Evolutionary conservation across 352 stramenopile species (phyloP), one percentile per base, ranked within the genome.

Genomic region (Phytophthora palmivora): DNA sequence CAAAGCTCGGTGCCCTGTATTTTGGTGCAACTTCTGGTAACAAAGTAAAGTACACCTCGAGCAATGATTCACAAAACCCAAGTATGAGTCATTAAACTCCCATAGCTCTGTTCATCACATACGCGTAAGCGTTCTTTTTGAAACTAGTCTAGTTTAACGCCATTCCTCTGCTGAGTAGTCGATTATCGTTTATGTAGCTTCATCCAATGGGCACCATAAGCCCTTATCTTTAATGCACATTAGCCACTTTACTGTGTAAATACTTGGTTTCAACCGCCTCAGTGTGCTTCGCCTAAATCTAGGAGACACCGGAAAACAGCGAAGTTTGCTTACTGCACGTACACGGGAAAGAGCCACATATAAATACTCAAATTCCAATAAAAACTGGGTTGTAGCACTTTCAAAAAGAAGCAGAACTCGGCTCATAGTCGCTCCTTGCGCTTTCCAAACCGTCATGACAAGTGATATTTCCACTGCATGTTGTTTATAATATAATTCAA

Each of bases 401-500:
- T 47, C 19, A 12, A 49, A 22, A 37, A 36, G 16, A 6, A 49
- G 42, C n/a, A 49, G 14, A 36, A 36, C 42, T 4, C 42, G 33
- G 12, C 16, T 16, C 22, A 49, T 14, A 5, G 22, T 49, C 6
- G 22, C 22, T 18, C 42, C 21, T 49, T 53, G 46, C 1, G 28
- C 28, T 43, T 53, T 53, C 33, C 46, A 53, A 32, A 42, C 46
- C 18, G 30, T 37, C 11, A 56, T 34, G 0, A 36, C 42, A 6
- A 49, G 12, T 15, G 33, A 4, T 4, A 21, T 18, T 4, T 32
- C 26, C 4, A 58, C 50, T 24, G 50, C 50, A 33, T 58, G 50
- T 21, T 58, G 50, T 8, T 58, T 16, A 6, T 58, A 58, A 1
- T n/a, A 6, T 42, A 53, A 32, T 0, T n/a, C n/a, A n/a, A 32